A percentile compares a stretch with the other conserved stretches of the same genome.
Evolutionary conservation across 768 basidiomycete species (phyloP).

Genomic region (Lactarius quietus): DNA sequence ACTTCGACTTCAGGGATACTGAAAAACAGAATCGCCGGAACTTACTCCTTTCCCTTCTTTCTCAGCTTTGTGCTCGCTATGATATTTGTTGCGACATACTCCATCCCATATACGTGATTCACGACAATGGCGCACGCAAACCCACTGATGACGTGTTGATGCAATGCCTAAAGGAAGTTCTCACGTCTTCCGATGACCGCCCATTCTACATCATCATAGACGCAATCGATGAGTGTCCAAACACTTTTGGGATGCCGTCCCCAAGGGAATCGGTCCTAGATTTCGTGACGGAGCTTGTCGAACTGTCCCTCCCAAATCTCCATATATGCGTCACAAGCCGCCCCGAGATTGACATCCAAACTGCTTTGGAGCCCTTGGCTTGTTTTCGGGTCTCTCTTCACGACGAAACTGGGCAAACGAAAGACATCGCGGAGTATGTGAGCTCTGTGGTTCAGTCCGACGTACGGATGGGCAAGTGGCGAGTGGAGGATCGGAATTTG

Average conservation of each 20-base stretch:
- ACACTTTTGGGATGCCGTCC: background rate
- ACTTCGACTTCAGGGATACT: background rate
- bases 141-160: background rate
- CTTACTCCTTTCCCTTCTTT: background rate
- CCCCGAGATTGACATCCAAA: background rate
- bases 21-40: background rate
- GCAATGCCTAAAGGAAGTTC: background rate
- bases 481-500: background rate
- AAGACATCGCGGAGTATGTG: background rate
- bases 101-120: background rate
- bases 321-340: background rate
- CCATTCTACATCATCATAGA: background rate
- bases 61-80: background rate
- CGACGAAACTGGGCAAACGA: background rate
- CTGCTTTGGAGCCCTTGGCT: background rate
- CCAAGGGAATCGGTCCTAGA: background rate
- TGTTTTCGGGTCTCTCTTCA: background rate
- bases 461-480: background rate
- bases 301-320: background rate
- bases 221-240: constrained; percentile 1
- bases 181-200: background rate
- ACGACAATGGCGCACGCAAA: background rate
- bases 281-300: background rate
- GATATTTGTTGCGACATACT: background rate
- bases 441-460: background rate